A percentile compares a stretch with the other conserved stretches of the same genome.
phyloP scores from a whole-genome alignment of 371 early-diverging fungal genomes.

The Edhazardia aedis region DNA sequence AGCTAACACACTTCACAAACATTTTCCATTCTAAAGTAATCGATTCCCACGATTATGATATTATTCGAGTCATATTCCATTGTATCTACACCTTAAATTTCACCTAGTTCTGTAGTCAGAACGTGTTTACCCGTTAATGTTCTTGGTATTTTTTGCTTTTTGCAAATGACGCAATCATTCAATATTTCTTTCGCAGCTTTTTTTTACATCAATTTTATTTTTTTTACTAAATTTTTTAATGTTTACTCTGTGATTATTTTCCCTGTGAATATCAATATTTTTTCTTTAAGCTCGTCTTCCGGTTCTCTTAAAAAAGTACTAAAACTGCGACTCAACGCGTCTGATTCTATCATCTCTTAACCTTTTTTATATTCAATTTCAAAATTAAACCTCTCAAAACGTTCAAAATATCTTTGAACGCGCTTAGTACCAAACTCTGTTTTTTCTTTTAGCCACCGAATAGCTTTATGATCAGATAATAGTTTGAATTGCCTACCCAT shows the following conservation, averaged over 20 bases:
- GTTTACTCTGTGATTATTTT: neutral
- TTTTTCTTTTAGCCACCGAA: neutral
- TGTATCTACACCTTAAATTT: no score
- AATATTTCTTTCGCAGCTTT: no score
- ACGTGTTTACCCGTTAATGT: no score
- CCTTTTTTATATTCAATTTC: neutral
- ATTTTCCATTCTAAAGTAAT: no score
- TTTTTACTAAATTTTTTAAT: no score
- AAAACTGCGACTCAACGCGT: neutral
- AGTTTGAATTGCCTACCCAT: neutral
- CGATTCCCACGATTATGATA: no score
- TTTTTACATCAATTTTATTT: no score
- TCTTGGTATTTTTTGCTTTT: no score
- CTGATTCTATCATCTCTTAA: neutral
- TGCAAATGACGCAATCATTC: no score
- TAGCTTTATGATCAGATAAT: neutral
- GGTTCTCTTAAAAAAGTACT: neutral
- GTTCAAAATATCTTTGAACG: neutral
- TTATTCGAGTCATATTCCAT: no score
- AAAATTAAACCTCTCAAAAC: neutral
- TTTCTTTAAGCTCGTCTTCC: neutral
- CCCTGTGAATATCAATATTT: neutral
- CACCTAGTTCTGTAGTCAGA: no score
- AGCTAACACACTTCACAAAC: no score
- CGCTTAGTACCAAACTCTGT: neutral